Conservation (phyloP, 352 stramenopile species). For the Phytophthora podocarpi region DNA sequence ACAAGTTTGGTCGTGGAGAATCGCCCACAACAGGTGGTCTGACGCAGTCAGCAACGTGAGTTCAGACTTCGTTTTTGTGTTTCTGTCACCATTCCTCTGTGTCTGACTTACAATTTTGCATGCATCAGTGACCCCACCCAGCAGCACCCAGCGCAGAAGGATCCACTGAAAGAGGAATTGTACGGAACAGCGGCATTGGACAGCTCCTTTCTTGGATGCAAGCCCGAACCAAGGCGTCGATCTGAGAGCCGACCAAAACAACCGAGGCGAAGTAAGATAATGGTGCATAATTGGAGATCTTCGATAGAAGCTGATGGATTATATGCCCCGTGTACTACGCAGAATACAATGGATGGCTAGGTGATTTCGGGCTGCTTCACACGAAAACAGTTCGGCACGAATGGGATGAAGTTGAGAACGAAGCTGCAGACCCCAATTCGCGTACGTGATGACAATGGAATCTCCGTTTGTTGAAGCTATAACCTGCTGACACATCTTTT, state of each 20-base stretch:
- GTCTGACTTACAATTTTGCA: not conserved
- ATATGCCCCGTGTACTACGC: not conserved
- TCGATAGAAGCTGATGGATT: not conserved
- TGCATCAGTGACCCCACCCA: not conserved
- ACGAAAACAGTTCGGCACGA: constrained; percentile 70
- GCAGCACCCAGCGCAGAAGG: constrained; percentile 13
- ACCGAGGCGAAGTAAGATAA: constrained; percentile 31
- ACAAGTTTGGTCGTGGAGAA: constrained; percentile 49
- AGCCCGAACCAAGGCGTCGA: constrained; percentile 15
- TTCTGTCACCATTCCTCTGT: not conserved
- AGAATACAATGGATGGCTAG: constrained; percentile 80
- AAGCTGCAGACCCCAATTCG: constrained; percentile 25
- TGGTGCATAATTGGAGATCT: not conserved
- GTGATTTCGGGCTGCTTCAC: constrained; percentile 73
- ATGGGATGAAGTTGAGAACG: constrained; percentile 42
- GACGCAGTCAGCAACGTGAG: constrained; percentile 14
- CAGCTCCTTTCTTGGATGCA: constrained; percentile 60
- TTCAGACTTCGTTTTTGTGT: constrained; percentile 4
- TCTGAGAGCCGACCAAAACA: constrained; percentile 15
- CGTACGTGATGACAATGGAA: constrained; percentile 13
- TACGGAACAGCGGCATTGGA: constrained; percentile 55
- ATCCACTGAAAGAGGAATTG: constrained; percentile 66
- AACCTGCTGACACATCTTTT: not conserved
- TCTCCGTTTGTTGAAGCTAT: not conserved
- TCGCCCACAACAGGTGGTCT: not conserved